Percentiles rank a stretch among this genome's conserved stretches.
phyloP scores from a whole-genome alignment of 2,329 filamentous ascomycete genomes.

The Phyllosticta paracitricarpa region DNA sequence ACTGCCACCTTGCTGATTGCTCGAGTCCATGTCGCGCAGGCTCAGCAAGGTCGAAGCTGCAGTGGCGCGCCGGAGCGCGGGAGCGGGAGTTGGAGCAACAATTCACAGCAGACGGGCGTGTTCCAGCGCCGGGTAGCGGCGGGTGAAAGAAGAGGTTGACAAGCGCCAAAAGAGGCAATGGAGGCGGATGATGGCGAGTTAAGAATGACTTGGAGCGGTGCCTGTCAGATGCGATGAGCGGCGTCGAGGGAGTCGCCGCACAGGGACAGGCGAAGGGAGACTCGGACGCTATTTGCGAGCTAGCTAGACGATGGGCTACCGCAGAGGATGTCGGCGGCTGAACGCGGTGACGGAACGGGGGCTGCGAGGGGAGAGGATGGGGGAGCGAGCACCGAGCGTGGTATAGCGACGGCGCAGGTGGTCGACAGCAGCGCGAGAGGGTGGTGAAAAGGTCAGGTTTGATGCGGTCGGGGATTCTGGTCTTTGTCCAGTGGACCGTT shows the following conservation, averaged over 20 bases:
- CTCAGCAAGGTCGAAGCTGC: background rate
- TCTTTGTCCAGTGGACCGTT: background rate
- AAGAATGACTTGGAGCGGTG: background rate
- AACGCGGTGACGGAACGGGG: background rate
- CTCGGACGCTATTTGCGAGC: background rate
- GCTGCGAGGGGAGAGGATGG: background rate
- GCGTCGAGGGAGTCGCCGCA: background rate
- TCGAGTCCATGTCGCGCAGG: slow-evolving; percentile 9
- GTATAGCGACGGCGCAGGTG: background rate
- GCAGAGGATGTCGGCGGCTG: background rate
- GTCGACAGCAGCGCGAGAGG: background rate
- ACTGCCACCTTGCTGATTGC: background rate
- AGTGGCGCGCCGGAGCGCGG: slow-evolving; percentile 7
- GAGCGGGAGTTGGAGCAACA: slow-evolving; percentile 3
- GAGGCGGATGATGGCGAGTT: background rate
- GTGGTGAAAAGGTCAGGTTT: background rate
- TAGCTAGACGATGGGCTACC: background rate
- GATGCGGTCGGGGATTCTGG: background rate
- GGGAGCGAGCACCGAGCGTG: background rate
- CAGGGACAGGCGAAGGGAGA: background rate
- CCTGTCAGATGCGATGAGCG: background rate
- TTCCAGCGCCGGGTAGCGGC: background rate
- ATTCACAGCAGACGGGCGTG: background rate
- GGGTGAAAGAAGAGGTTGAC: background rate
- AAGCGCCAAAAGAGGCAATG: background rate